These are phyloP conservation scores for Sechiopsis laciniata DNA, from an alignment of 306 rosid genomes.

Conservation along the genomic window DNA sequence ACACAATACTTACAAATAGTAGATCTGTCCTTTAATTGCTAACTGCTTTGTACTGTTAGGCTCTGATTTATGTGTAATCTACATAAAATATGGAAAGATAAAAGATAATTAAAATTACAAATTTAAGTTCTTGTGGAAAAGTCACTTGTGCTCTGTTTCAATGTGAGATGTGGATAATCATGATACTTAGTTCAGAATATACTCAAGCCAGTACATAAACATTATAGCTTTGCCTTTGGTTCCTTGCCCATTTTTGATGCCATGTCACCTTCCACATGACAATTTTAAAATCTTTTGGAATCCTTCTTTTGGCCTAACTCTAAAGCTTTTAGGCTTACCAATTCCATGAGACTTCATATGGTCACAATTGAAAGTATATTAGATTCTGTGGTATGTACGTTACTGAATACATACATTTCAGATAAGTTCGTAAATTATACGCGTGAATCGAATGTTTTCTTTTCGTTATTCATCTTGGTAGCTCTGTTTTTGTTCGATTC, in stretches of 20 bases:
- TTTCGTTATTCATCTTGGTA: not conserved
- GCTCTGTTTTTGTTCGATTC: too few relatives aligned
- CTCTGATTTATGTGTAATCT: constrained; percentile 1
- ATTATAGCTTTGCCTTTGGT: not conserved
- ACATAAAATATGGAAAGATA: not conserved
- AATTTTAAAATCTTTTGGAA: constrained; percentile 14
- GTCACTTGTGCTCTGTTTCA: not conserved
- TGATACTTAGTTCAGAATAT: constrained; percentile 4
- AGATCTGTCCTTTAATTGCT: not conserved
- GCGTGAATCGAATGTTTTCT: constrained; percentile 11
- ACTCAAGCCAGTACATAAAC: not conserved
- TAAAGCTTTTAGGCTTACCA: constrained; percentile 13
- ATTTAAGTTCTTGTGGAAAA: not conserved
- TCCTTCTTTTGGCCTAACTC: constrained; percentile 14
- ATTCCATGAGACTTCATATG: constrained; percentile 11
- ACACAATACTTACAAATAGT: not conserved
- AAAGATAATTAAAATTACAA: not conserved
- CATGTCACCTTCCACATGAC: constrained; percentile 21
- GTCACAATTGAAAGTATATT: constrained; percentile 6
- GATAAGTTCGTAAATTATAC: not conserved
- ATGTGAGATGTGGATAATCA: constrained; percentile 6
- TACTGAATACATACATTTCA: not conserved
- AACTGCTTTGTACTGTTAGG: constrained; percentile 6
- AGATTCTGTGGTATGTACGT: not conserved
- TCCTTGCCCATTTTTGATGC: constrained; percentile 10